Evolutionary conservation across 441 rosid genomes (phyloP), one percentile per base, ranked within the genome.

Genomic region (Brassica hybrid): DNA sequence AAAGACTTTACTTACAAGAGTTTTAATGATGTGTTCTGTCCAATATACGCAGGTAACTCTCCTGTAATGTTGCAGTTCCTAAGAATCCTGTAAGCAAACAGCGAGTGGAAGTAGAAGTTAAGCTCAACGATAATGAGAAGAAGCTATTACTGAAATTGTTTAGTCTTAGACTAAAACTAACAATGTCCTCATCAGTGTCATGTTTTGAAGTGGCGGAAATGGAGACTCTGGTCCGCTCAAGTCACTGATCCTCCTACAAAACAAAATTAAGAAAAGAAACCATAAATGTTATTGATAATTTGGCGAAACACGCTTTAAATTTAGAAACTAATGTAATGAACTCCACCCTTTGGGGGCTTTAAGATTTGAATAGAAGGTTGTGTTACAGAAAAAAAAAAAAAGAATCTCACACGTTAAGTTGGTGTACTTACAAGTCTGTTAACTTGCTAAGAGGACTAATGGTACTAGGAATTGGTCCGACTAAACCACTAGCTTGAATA

Each of bases 211-310:
- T 0, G 74, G 79, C 41, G 90, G 94, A 75, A 90, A 85, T 67
- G 14, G 52, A 32, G 76, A 59, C 69, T 71, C 89, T 0, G 84
- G 66, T 76, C 85, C 90, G 48, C 79, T 77, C 66, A 91, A 74
- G 79, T 90, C 94, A 77, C 79, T 88, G 32, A 91, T 90, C 71
- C 89, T 87, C 91, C 93, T 87, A 84, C 80, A 54, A 73, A 18
- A 59, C 41, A 52, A 57, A 8, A 54, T 62, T 7, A 2, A 6
- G 59, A 65, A 70, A 14, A 61, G 38, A 18, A 68, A 18, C 7
- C 8, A 34, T 34, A 34, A 34, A 6, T 34, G 2, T 34, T 7
- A 34, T 34, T 34, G 38, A 34, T 34, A 34, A 34, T 30, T 30
- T 5, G 5, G 6, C 34, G 5, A 30, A 30, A 30, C 6, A 5